phyloP scores from a whole-genome alignment of 2,329 filamentous ascomycete genomes.

The Talaromyces albobiverticillius region DNA sequence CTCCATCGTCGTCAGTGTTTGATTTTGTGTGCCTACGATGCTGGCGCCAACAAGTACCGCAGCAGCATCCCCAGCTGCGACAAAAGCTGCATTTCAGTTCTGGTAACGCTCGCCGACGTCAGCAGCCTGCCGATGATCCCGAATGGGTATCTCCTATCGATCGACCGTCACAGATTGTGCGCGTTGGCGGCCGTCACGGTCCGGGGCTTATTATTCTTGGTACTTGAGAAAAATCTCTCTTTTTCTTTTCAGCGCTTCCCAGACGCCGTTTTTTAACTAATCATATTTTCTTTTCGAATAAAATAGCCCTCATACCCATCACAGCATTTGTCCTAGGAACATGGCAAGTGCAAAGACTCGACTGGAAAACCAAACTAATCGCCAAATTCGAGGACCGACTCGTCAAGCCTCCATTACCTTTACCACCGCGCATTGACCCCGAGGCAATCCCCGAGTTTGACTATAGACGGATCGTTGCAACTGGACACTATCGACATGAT shows the following conservation, averaged over 20 bases:
- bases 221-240: constrained; percentile 38
- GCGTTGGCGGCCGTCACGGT: constrained; percentile 70
- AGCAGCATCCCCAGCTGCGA: constrained; percentile 32
- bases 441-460: constrained; percentile 84
- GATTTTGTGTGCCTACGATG: constrained; percentile 36
- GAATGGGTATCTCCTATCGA: constrained; percentile 84
- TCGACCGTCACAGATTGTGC: constrained; percentile 76
- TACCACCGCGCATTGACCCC: constrained; percentile 80
- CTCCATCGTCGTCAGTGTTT: constrained; percentile 19
- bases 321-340: constrained; percentile 87
- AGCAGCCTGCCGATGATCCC: constrained; percentile 64
- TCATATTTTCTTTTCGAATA: not conserved
- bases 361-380: constrained; percentile 91
- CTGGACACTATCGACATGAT: constrained; percentile 75
- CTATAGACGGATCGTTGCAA: constrained; percentile 77
- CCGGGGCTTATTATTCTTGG: constrained; percentile 76
- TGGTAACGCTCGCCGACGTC: constrained; percentile 33
- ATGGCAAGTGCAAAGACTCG: constrained; percentile 91
- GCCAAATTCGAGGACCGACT: constrained; percentile 90
- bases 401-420: constrained; percentile 76
- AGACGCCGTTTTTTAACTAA: not conserved
- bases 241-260: not conserved
- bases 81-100: constrained; percentile 38
- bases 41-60: constrained; percentile 35
- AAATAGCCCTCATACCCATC: constrained; percentile 73